Evolutionary conservation across 192 early-diverging fungal species (phyloP).

Genomic region (Bifiguratus adelaidae): DNA sequence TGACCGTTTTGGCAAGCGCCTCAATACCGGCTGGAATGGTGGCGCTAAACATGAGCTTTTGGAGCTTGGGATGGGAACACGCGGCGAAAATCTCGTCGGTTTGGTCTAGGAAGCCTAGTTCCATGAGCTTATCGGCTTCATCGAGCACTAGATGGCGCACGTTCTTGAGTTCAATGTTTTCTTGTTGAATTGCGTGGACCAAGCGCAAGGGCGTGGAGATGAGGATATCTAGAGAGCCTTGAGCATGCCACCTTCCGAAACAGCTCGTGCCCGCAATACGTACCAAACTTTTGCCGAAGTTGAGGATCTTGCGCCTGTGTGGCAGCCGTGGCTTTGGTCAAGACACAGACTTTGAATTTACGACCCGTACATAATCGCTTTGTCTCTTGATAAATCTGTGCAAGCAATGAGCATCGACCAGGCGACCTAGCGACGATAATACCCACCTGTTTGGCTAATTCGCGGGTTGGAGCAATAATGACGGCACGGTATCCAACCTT

Average conservation of each 20-base stretch:
- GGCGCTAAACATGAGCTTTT: conserved; percentile 87
- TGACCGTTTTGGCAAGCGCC: conserved; percentile 82
- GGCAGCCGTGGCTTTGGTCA: conserved; percentile 73
- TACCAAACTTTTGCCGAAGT: conserved; percentile 55
- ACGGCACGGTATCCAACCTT: conserved; percentile 81
- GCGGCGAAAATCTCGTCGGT: conserved; percentile 82
- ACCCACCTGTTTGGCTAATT: conserved; percentile 72
- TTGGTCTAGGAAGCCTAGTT: conserved; percentile 78
- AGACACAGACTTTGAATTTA: conserved; percentile 70
- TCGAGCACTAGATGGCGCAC: conserved; percentile 70
- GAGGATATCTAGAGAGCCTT: conserved; percentile 61
- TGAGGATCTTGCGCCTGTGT: conserved; percentile 54
- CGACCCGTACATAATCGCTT: conserved; percentile 60
- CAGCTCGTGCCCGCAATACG: background rate
- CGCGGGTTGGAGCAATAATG: conserved; percentile 89
- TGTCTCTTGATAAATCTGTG: conserved; percentile 78
- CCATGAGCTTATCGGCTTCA: conserved; percentile 77
- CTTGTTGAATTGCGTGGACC: conserved; percentile 75
- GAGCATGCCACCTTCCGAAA: background rate
- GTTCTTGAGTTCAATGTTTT: conserved; percentile 62
- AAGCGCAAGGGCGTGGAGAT: conserved; percentile 90
- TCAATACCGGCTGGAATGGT: conserved; percentile 90
- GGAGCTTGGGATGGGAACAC: conserved; percentile 62
- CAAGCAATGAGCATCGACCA: background rate
- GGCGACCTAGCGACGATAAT: background rate